A percentile compares a stretch with the other conserved stretches of the same genome.
These are phyloP conservation scores for Mytilinidion resinicola DNA, from an alignment of 495 filamentous ascomycete species.

Conservation along the genomic window DNA sequence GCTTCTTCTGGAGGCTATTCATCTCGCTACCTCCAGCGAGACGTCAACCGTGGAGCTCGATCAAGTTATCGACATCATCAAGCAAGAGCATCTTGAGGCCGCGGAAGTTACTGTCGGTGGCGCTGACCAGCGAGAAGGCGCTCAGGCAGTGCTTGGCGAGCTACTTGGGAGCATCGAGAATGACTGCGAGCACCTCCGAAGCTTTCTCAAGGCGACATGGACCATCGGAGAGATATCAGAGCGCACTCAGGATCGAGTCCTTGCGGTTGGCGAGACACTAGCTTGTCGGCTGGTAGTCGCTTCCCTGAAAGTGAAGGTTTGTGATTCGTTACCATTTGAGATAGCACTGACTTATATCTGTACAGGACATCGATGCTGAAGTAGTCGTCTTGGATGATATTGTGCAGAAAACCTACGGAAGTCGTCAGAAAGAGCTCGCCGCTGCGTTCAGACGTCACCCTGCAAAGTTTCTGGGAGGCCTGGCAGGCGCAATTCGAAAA, in stretches of 20 bases:
- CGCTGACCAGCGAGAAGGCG: neutral
- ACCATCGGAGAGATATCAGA: slow-evolving; percentile 38
- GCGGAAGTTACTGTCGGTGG: slow-evolving; percentile 2
- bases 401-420: slow-evolving; percentile 33
- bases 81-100: slow-evolving; percentile 33
- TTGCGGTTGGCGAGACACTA: slow-evolving; percentile 38
- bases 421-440: slow-evolving; percentile 28
- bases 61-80: slow-evolving; percentile 34
- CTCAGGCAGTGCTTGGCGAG: slow-evolving; percentile 20
- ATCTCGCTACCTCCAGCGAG: slow-evolving; percentile 28
- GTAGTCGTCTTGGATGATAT: slow-evolving; percentile 35
- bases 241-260: slow-evolving; percentile 36
- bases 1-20: slow-evolving; percentile 35
- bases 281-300: slow-evolving; percentile 36
- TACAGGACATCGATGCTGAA: slow-evolving; percentile 33
- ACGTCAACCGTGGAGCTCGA: slow-evolving; percentile 29
- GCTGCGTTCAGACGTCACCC: slow-evolving; percentile 29
- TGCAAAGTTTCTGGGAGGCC: slow-evolving; percentile 33
- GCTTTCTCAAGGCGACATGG: slow-evolving; percentile 32
- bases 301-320: slow-evolving; percentile 34
- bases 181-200: slow-evolving; percentile 36
- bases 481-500: slow-evolving; percentile 31
- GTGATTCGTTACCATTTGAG: slow-evolving; percentile 1
- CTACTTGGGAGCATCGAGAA: slow-evolving; percentile 27
- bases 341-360: neutral